Conservation (phyloP, 1,284 basidiomycete species). For the Leccinum glutinopallens region DNA sequence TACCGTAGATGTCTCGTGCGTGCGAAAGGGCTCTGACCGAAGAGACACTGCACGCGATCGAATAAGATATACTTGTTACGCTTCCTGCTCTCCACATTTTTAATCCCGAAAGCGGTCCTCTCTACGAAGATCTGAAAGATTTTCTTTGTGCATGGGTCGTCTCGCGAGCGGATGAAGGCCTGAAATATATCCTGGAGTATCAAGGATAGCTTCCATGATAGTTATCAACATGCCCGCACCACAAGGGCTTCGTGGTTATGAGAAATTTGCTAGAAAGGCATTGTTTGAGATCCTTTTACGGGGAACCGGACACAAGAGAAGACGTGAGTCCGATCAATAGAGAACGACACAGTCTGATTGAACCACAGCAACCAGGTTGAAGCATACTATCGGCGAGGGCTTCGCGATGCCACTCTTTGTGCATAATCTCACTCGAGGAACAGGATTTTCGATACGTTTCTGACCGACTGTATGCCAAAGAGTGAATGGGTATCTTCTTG, state of each 20-base stretch:
- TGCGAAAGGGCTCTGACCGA: slow-evolving; percentile 69
- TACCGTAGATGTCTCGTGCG: slow-evolving; percentile 75
- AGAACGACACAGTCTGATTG: slow-evolving; percentile 30
- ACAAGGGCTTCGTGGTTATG: slow-evolving; percentile 84
- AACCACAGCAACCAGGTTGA: slow-evolving; percentile 58
- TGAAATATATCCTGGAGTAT: slow-evolving; percentile 76
- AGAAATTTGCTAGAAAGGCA: slow-evolving; percentile 88
- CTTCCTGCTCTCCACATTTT: slow-evolving; percentile 92
- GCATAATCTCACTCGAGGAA: slow-evolving; percentile 23
- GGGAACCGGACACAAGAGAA: slow-evolving; percentile 65
- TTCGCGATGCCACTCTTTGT: not conserved
- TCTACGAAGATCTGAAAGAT: slow-evolving; percentile 87
- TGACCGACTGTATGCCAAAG: slow-evolving; percentile 94
- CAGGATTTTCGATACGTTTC: slow-evolving; percentile 90
- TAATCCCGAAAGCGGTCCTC: slow-evolving; percentile 72
- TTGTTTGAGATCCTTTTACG: slow-evolving; percentile 85
- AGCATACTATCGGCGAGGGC: slow-evolving; percentile 64
- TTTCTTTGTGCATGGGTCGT: slow-evolving; percentile 92
- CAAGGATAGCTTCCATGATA: slow-evolving; percentile 86
- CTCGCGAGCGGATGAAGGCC: slow-evolving; percentile 83
- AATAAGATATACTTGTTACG: slow-evolving; percentile 79
- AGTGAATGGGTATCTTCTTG: slow-evolving; percentile 48
- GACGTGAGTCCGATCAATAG: slow-evolving; percentile 62
- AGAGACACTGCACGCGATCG: slow-evolving; percentile 70
- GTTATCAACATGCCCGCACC: slow-evolving; percentile 83